Conservation (phyloP, 345 rosid species). For the Cardamine chenopodiifolia region DNA sequence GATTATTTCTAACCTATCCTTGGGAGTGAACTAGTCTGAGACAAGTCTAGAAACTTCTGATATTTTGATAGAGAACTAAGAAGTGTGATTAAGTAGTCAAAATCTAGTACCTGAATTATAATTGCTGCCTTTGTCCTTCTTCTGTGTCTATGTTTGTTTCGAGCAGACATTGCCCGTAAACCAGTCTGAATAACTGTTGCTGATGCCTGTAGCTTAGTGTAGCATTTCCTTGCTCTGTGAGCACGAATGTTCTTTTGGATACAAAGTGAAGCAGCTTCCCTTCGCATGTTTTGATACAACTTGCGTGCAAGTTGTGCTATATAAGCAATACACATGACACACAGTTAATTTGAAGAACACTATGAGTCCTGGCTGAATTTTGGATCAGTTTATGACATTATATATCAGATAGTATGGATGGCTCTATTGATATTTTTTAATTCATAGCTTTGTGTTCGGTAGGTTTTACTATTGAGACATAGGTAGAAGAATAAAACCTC, state of each 20-base stretch:
- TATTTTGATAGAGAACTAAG: background rate
- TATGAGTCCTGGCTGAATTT: slow-evolving; percentile 4
- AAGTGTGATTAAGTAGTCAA: background rate
- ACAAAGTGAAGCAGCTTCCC: slow-evolving; percentile 56
- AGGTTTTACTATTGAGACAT: slow-evolving; percentile 23
- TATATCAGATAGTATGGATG: too few species aligned
- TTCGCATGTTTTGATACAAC: slow-evolving; percentile 54
- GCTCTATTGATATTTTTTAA: too few species aligned
- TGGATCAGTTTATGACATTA: background rate
- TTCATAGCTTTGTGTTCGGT: slow-evolving; percentile 6
- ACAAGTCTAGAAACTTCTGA: slow-evolving; percentile 9
- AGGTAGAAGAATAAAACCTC: slow-evolving; percentile 49
- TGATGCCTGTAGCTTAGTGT: slow-evolving; percentile 49
- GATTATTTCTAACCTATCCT: slow-evolving; percentile 2
- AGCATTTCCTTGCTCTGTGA: slow-evolving; percentile 49
- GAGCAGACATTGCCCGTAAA: slow-evolving; percentile 60
- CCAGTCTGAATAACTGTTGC: slow-evolving; percentile 62
- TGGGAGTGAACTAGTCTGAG: slow-evolving; percentile 6
- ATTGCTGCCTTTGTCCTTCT: slow-evolving; percentile 64
- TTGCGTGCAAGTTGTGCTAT: slow-evolving; percentile 64
- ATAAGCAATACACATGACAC: slow-evolving; percentile 23
- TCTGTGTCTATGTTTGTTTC: slow-evolving; percentile 52
- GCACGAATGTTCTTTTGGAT: slow-evolving; percentile 56
- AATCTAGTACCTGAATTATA: slow-evolving; percentile 54
- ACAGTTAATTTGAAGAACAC: slow-evolving; percentile 13